Evolutionary conservation across 768 basidiomycete genomes (phyloP).

Genomic region (Leccinellum luteum): DNA sequence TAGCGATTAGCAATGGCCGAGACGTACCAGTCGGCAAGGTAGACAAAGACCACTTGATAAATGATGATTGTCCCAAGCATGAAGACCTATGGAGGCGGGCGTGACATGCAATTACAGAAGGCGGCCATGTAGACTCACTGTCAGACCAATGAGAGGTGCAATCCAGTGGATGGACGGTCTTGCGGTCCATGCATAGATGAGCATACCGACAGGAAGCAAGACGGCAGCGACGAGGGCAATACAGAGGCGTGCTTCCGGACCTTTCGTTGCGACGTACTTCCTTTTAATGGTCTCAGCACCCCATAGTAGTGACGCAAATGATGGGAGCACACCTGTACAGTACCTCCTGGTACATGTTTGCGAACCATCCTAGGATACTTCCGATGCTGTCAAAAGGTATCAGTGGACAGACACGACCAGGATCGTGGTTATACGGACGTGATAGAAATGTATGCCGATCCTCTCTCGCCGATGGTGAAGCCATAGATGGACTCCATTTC

Average conservation of each 20-base stretch:
- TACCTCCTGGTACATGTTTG: conserved; percentile 47
- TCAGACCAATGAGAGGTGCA: conserved; percentile 31
- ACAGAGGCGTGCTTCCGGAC: conserved; percentile 61
- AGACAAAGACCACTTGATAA: conserved; percentile 58
- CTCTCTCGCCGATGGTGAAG: conserved; percentile 59
- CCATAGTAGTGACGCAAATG: neutral
- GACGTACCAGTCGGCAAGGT: conserved; percentile 61
- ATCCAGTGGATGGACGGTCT: conserved; percentile 59
- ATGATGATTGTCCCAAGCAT: conserved; percentile 51
- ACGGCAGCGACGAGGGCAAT: conserved; percentile 53
- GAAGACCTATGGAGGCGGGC: conserved; percentile 39
- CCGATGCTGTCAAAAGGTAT: conserved; percentile 45
- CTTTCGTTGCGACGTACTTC: conserved; percentile 31
- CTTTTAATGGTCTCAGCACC: conserved; percentile 13
- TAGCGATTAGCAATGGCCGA: neutral
- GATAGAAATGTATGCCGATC: conserved; percentile 58
- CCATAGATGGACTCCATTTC: conserved; percentile 56
- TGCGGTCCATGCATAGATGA: conserved; percentile 73
- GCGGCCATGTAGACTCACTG: conserved; percentile 10
- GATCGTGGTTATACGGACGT: conserved; percentile 36
- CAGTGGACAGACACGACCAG: neutral
- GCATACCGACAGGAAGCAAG: conserved; percentile 57
- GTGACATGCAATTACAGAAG: neutral
- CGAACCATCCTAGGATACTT: conserved; percentile 45
- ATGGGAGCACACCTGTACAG: conserved; percentile 43